Conservation (phyloP, 2,329 filamentous ascomycete genomes). For the Nemania sp. region DNA sequence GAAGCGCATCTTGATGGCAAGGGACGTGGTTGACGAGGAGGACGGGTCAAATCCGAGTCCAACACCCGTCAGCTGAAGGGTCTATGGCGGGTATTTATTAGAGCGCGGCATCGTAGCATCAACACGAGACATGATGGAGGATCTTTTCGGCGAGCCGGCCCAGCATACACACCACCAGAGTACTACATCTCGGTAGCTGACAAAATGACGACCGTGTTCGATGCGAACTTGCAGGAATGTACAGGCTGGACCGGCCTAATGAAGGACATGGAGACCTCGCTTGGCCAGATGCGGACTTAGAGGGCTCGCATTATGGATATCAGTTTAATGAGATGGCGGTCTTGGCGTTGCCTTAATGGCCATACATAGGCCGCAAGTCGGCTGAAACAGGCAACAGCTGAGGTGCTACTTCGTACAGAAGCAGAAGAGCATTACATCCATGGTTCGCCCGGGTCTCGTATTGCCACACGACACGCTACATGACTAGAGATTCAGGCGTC, state of each 20-base stretch:
- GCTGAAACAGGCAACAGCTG: conserved; percentile 2
- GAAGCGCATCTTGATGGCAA: conserved; percentile 30
- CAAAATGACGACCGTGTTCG: background rate
- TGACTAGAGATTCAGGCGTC: no score
- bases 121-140: background rate
- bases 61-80: conserved; percentile 1
- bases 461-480: no score
- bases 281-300: conserved; percentile 12
- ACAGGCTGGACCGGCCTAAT: conserved; percentile 9
- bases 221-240: background rate
- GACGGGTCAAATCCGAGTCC: background rate
- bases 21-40: background rate
- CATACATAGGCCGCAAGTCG: conserved; percentile 2
- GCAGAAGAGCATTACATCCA: conserved; percentile 1
- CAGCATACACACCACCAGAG: background rate
- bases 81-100: conserved; percentile 16
- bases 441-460: background rate
- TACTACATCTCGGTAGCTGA: background rate
- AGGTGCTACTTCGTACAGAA: background rate
- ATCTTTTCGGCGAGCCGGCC: background rate
- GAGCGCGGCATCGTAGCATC: background rate
- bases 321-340: conserved; percentile 22
- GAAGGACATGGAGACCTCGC: background rate
- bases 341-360: background rate
- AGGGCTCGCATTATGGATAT: background rate